phyloP scores from a whole-genome alignment of 331 rosid genomes.

The Malus hybrid region DNA sequence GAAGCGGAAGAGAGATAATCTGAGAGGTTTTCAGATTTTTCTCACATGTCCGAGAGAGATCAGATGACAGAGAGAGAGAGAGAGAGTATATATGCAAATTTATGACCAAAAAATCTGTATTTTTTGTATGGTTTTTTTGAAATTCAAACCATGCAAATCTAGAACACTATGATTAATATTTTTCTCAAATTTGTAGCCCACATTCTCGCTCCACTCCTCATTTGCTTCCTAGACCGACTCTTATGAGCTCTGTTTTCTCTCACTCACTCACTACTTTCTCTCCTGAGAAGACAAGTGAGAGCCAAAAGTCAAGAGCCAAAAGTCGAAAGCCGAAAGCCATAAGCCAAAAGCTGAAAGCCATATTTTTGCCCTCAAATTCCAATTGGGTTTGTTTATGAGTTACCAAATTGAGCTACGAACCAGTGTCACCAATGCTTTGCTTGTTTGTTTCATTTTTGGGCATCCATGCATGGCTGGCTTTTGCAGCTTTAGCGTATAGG shows the following conservation, averaged over 20 bases:
- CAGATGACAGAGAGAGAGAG: neutral
- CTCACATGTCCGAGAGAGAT: slow-evolving; percentile 46
- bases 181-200: slow-evolving; percentile 31
- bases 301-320: neutral
- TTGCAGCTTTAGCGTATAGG: neutral
- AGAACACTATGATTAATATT: slow-evolving; percentile 26
- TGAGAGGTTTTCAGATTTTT: slow-evolving; percentile 38
- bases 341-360: slow-evolving; percentile 1
- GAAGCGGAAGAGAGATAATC: slow-evolving; percentile 1
- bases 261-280: slow-evolving; percentile 32
- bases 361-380: slow-evolving; percentile 11
- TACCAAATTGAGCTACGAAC: slow-evolving; percentile 24
- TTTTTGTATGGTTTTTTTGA: neutral
- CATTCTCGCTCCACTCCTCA: slow-evolving; percentile 60
- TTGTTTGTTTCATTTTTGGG: slow-evolving; percentile 20
- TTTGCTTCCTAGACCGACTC: slow-evolving; percentile 49
- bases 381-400: slow-evolving; percentile 3
- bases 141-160: slow-evolving; percentile 41
- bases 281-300: neutral
- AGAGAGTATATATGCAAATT: neutral
- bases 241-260: slow-evolving; percentile 16
- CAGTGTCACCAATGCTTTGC: slow-evolving; percentile 24
- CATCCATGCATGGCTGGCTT: slow-evolving; percentile 9
- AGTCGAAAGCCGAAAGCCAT: neutral
- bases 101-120: slow-evolving; percentile 9